phyloP scores from a whole-genome alignment of 1,284 basidiomycete species.

The Ceratobasidium sp. region DNA sequence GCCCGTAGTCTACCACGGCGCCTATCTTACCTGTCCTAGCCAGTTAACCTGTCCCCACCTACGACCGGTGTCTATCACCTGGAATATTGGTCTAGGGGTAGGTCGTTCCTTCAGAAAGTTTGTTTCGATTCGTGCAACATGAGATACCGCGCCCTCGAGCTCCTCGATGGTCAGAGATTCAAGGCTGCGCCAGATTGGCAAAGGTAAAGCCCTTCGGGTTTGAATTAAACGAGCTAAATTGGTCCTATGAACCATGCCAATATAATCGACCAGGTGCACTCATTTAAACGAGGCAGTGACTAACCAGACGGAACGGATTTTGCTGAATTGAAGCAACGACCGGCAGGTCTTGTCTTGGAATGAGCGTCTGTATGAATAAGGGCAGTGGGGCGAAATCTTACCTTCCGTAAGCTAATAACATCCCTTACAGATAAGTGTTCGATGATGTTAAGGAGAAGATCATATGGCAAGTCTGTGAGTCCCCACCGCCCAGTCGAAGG shows the following conservation, averaged over 20 bases:
- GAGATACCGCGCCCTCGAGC: conserved; percentile 23
- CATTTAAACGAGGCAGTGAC: neutral
- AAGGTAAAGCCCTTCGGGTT: conserved; percentile 16
- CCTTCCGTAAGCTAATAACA: conserved; percentile 16
- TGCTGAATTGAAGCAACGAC: conserved; percentile 17
- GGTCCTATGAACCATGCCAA: neutral
- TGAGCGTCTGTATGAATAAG: neutral
- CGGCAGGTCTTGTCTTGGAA: conserved; percentile 3
- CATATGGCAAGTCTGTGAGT: conserved; percentile 18
- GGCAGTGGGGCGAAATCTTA: neutral
- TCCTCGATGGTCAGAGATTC: conserved; percentile 17
- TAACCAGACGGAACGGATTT: conserved; percentile 32
- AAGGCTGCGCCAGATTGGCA: conserved; percentile 25
- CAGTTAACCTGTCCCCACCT: conserved; percentile 33
- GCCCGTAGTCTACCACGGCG: neutral
- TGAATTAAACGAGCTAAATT: conserved; percentile 10
- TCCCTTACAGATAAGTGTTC: conserved; percentile 19
- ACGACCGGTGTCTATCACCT: conserved; percentile 23
- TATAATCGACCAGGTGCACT: neutral
- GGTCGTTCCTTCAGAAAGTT: conserved; percentile 32
- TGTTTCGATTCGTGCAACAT: conserved; percentile 27
- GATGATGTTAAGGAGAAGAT: conserved; percentile 13
- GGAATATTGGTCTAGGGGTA: conserved; percentile 13
- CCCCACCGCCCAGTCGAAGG: neutral
- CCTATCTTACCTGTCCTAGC: conserved; percentile 26